Base-by-base conservation (phyloP, 1,139 yeast species). In the Diutina rugosa region DNA sequence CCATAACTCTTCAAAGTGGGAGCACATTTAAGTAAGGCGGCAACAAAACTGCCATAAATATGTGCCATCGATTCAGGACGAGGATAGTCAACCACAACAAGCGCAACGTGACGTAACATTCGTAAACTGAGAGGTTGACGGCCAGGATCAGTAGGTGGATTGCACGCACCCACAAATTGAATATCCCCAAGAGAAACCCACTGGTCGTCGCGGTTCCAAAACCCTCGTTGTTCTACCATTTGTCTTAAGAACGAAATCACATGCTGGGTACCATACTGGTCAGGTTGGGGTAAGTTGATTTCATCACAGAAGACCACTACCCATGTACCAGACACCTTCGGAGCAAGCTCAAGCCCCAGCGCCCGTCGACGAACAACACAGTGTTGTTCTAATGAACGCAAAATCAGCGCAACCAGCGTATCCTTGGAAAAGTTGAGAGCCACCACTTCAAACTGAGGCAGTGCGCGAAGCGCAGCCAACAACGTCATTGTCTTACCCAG, bases 401-500 rank as follows among this genome's bases (percentile, higher is more conserved):
- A 65, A 4, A 93, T 71, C 8, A 85, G 72, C 1, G 70, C 71
- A 0, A 95, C 87, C 0, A 85, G 73, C 0, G 96, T 86, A 38
- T 88, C 93, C 60, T 88, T 89, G 1, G 97, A 89, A 64, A 91
- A 90, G 64, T 90, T 91, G 61, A 93, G 69, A 1, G 90, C 81
- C 2, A 85, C 75, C 6, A 89, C 73, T 47, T 85, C 88, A 58
- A 83, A 72, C 32, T 77, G 73, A 0, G 84, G 78, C 0, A 85
- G 75, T 57, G 76, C 77, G 55, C 88, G 73, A 53, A 93, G 68
- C 0, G 90, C 84, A 56, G 85, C 83, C 61, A 88, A 77, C 35
- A 93, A 70, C 0, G 93, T 84, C 98, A 91, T 91, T 0, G 98
- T 91, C 66, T 93, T 93, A 60, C 99, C 99, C 0, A 97, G 87